Evolutionary conservation across 169 alveolate species (phyloP).

Genomic region (Babesia sp.): DNA sequence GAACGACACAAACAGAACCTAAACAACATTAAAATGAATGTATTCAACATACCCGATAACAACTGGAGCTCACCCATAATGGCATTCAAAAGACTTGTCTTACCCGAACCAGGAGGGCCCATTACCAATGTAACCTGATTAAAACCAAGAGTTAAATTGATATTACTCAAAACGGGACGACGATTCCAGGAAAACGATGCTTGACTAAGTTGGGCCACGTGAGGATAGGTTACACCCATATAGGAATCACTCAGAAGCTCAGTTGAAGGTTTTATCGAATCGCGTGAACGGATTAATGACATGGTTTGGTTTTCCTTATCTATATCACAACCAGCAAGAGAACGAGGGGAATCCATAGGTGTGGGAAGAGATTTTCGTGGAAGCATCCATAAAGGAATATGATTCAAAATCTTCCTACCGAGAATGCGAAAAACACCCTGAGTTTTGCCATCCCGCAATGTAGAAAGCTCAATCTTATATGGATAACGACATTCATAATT

Average conservation of each 20-base stretch:
- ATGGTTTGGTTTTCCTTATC: not conserved
- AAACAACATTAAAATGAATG: not conserved
- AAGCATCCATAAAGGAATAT: not conserved
- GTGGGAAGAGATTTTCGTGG: not conserved
- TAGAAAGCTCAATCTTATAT: slow-evolving; percentile 1
- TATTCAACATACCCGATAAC: slow-evolving; percentile 21
- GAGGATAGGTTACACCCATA: slow-evolving; percentile 34
- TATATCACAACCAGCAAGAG: not conserved
- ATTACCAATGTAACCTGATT: slow-evolving; percentile 28
- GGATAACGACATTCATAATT: slow-evolving; percentile 7
- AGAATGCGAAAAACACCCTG: not conserved
- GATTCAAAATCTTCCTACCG: not conserved
- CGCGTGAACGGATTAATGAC: not conserved
- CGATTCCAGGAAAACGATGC: slow-evolving; percentile 44
- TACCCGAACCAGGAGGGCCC: slow-evolving; percentile 61
- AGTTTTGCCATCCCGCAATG: not conserved
- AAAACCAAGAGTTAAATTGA: slow-evolving; percentile 14
- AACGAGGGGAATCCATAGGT: not conserved
- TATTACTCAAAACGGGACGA: slow-evolving; percentile 4
- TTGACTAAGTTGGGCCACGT: slow-evolving; percentile 31
- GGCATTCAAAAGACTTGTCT: slow-evolving; percentile 28
- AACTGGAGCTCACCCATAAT: slow-evolving; percentile 36
- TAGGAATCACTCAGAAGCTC: slow-evolving; percentile 18
- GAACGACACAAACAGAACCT: slow-evolving; percentile 28
- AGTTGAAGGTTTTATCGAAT: not conserved